Base-by-base conservation (phyloP, 2,329 filamentous ascomycete species). In the Moelleriella libera region DNA sequence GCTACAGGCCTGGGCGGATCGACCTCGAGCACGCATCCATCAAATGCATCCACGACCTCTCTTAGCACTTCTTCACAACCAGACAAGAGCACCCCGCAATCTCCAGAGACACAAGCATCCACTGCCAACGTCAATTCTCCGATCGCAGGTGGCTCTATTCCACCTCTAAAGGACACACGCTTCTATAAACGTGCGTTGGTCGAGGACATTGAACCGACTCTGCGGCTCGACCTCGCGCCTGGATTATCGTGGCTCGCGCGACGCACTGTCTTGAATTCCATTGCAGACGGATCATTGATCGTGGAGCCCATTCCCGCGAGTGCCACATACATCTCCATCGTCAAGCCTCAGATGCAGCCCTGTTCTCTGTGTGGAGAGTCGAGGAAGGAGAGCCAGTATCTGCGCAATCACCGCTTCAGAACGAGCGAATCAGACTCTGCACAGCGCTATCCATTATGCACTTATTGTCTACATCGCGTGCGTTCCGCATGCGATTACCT, bases 161-260 rank as follows among this genome's bases (percentile, higher is more conserved):
- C 77, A 3, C 80, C 82, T 5, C 68, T 98, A 41, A 94, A 92
- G 59, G 92, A 97, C 48, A 87, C 85, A 30, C 87, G 85, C 53
- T 98, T 97, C 60, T 98, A 90, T 69, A 97, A 97, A 68, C 82
- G 92, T 44, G 82, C 82, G 5, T 66, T 97, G 30, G 75, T 79
- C 21, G 92, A 98, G 63, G 92, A 98, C 59, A 87, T 98, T 48
- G 92, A 98, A 60, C 92, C 92, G 0, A 95, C 92, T 0, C 69
- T 98, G 8, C 82, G 92, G 41, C 76, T 98, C 4, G 92, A 98
- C 62, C 76, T 80, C 2, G 89, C 92, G 0, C 92, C 92, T 0
- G 87, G 89, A 0, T 76, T 98, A 30, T 96, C 88, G 1, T 98
- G 92, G 88, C 75, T 98, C 44, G 88, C 87, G 45, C 83, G 90